Conservation (phyloP, 2,329 filamentous ascomycete genomes). For the Emergomyces africanus region DNA sequence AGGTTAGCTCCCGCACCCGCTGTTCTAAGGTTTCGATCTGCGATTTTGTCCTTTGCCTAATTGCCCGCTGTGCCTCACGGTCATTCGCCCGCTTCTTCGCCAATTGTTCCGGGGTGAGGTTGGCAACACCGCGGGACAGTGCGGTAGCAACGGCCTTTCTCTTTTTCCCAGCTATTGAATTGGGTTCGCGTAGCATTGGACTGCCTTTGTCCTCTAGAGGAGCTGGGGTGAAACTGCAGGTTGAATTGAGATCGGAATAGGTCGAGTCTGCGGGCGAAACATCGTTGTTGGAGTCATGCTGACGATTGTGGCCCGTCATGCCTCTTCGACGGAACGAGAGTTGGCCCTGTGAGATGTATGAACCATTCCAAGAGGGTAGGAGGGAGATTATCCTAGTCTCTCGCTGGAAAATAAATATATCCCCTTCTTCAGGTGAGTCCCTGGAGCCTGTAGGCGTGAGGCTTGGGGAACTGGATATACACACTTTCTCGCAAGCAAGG, state of each 20-base stretch:
- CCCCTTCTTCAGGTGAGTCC: neutral
- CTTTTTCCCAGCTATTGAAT: conserved; percentile 23
- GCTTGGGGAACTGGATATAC: neutral
- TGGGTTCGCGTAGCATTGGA: conserved; percentile 4
- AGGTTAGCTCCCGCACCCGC: conserved; percentile 61
- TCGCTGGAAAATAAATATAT: neutral
- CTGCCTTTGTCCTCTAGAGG: neutral
- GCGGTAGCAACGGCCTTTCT: conserved; percentile 28
- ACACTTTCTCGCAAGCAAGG: neutral
- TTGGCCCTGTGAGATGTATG: neutral
- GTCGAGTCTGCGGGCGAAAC: neutral
- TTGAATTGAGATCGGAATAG: neutral
- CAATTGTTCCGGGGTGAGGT: conserved; percentile 75
- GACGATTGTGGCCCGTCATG: neutral
- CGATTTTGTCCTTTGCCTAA: conserved; percentile 67
- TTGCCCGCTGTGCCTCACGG: conserved; percentile 73
- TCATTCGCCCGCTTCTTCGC: conserved; percentile 87
- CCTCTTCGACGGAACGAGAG: neutral
- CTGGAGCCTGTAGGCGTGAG: neutral
- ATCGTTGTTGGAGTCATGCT: neutral
- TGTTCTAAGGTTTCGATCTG: conserved; percentile 65
- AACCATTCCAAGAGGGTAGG: neutral
- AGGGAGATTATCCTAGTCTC: neutral
- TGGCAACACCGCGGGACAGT: conserved; percentile 62
- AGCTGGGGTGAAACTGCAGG: neutral